A percentile compares a stretch with the other conserved stretches of the same genome.
These are phyloP conservation scores for Creolimax fragrantissima DNA, from an alignment of 78 protist species.

Conservation along the genomic window DNA sequence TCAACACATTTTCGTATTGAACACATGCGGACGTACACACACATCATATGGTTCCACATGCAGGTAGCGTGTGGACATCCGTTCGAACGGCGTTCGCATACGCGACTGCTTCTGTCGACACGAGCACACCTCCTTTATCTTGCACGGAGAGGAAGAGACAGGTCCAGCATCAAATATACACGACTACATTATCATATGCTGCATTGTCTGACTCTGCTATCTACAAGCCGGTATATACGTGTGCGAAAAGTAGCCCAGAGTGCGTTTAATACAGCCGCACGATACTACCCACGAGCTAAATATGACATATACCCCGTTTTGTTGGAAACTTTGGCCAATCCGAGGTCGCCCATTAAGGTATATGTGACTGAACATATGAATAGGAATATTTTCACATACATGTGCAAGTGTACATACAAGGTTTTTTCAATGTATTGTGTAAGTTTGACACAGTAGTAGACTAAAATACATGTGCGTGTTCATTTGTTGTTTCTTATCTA, in stretches of 20 bases:
- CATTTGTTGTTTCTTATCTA: no score
- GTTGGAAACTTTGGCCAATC: not conserved
- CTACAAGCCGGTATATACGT: not conserved
- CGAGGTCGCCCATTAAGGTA: not conserved
- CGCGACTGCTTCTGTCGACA: not conserved
- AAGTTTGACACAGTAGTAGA: no score
- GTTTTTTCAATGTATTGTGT: not conserved
- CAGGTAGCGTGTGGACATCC: not conserved
- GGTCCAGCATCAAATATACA: not conserved
- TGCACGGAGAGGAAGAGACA: not conserved
- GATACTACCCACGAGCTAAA: not conserved
- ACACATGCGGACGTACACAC: not conserved
- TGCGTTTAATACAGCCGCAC: not conserved
- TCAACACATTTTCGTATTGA: not conserved
- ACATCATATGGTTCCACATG: not conserved
- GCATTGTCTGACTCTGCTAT: not conserved
- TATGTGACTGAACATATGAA: not conserved
- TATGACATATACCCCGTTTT: not conserved
- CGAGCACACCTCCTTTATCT: not conserved
- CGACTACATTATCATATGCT: not conserved
- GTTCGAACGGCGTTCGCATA: not conserved
- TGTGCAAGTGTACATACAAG: not conserved
- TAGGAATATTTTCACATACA: not conserved
- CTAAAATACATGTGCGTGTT: no score
- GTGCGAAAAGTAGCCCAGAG: not conserved